Evolutionary conservation across 495 filamentous ascomycete genomes (phyloP), one percentile per base, ranked within the genome.

Genomic region (Aspergillus nanangensis): DNA sequence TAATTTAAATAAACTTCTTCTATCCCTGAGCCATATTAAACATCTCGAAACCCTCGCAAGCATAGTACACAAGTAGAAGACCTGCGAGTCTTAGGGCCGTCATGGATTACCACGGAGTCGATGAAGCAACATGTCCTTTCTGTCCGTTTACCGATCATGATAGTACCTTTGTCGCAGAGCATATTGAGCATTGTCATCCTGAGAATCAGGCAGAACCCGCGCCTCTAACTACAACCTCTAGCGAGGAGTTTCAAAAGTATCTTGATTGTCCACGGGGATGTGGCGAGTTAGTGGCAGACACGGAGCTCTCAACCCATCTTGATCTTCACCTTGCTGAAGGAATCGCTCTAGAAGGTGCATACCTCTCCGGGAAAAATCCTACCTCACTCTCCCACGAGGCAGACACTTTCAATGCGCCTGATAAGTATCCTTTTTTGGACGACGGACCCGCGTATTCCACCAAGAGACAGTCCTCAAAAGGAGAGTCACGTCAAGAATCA

Each of bases 181-280:
- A 86, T 55, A 70, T 86, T 32, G 78, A 82, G 42, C 61, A 58
- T 23, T 69, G 63, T 41, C 75, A 79, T 32, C 74, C 74, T 36
- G 74, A 78, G 48, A 74, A 75, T 45, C 68, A 63, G 17, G 36
- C 34, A 40, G 45, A 41, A 50, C 32, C 50, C 19, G 19, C 41
- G 8, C 3, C 15, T 5, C 5, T 19, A 14, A 44, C 13, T 21
- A 9, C 29, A 10, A 33, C 4, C 29, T 13, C 14, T 21, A 20
- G 18, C 35, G 38, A 21, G 40, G 34, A 10, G 24, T 65, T 25
- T 56, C 62, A 7, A 65, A 54, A 60, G 39, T 90, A 82, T 52
- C 70, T 81, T 33, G 71, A 81, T 38, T 95, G 91, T 52, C 80
- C 85, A 1, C 73, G 80, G 10, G 78, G 77, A n/a, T 95, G 89